phyloP scores from a whole-genome alignment of 2,329 filamentous ascomycete genomes.

The Beauveria pseudobassiana region DNA sequence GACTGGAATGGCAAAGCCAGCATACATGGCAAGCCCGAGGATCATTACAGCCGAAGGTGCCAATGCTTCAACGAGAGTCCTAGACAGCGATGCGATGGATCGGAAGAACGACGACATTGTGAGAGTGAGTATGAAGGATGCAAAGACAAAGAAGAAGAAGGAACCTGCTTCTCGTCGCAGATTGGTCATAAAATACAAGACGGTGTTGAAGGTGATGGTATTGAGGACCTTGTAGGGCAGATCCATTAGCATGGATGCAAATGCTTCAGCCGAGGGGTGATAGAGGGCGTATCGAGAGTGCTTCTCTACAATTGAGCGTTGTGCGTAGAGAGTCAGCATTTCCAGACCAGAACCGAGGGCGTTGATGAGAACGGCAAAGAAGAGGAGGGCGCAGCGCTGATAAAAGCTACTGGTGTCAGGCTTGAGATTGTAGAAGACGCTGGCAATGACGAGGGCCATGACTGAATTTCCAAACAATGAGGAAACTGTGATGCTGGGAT shows the following conservation, averaged over 20 bases:
- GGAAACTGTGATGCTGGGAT: slow-evolving; percentile 35
- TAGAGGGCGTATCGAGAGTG: slow-evolving; percentile 24
- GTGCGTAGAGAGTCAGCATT: slow-evolving; percentile 14
- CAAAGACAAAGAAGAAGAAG: too few relatives aligned
- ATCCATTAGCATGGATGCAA: slow-evolving; percentile 21
- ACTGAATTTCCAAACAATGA: slow-evolving; percentile 32
- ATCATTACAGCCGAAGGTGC: too few relatives aligned
- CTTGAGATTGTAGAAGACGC: slow-evolving; percentile 56
- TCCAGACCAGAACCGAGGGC: slow-evolving; percentile 19
- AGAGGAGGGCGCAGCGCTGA: slow-evolving; percentile 20
- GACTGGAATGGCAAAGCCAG: too few relatives aligned
- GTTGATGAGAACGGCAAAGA: slow-evolving; percentile 27
- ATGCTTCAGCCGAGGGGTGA: slow-evolving; percentile 20
- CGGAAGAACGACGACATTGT: too few relatives aligned
- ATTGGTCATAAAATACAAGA: slow-evolving; percentile 41
- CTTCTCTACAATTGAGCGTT: slow-evolving; percentile 21
- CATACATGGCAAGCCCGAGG: too few relatives aligned
- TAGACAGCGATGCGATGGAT: too few relatives aligned
- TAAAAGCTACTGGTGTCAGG: slow-evolving; percentile 51
- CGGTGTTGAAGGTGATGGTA: slow-evolving; percentile 30
- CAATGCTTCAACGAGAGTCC: too few relatives aligned
- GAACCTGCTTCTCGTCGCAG: slow-evolving; percentile 27
- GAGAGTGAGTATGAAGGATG: too few relatives aligned
- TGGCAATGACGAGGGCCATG: slow-evolving; percentile 50
- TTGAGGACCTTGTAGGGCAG: slow-evolving; percentile 31